A percentile compares a stretch with the other conserved stretches of the same genome.
Evolutionary conservation across 768 basidiomycete species (phyloP).

Genomic region (Piloderma croceum): DNA sequence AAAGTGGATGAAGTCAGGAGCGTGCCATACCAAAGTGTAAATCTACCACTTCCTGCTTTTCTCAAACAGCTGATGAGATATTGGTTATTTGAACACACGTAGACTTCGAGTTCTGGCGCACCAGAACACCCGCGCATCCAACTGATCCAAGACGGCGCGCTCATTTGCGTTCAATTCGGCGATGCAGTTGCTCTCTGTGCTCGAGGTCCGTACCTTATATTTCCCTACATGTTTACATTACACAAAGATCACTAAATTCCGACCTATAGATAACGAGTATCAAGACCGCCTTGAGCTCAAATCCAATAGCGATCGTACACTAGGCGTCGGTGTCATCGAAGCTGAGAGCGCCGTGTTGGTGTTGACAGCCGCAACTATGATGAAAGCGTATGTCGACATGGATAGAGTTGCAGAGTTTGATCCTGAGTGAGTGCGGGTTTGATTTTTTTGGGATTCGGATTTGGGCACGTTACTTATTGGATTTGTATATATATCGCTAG

Average conservation of each 20-base stretch:
- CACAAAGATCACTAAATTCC: too few species aligned
- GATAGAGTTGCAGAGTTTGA: conserved; percentile 59
- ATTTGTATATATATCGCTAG: conserved; percentile 24
- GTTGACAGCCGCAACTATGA: conserved; percentile 64
- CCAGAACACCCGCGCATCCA: conserved; percentile 69
- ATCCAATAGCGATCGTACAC: conserved; percentile 56
- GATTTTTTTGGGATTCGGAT: not conserved
- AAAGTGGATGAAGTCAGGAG: conserved; percentile 43
- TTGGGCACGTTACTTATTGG: conserved; percentile 1
- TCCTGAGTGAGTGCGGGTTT: conserved; percentile 45
- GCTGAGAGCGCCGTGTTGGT: conserved; percentile 48
- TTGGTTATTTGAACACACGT: not conserved
- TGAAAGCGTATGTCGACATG: conserved; percentile 57
- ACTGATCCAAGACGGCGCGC: conserved; percentile 50
- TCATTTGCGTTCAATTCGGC: conserved; percentile 65
- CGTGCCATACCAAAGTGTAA: conserved; percentile 75
- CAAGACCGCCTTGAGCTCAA: conserved; percentile 70
- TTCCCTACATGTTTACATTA: too few species aligned
- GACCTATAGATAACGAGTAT: conserved; percentile 55
- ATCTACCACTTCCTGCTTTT: not conserved
- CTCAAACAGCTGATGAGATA: not conserved
- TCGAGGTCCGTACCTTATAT: conserved; percentile 37
- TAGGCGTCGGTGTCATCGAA: conserved; percentile 60
- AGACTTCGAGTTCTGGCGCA: conserved; percentile 64
- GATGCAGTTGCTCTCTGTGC: conserved; percentile 72